Evolutionary conservation across 108 stramenopile genomes (phyloP).

Genomic region (Skeletonema grethae): DNA sequence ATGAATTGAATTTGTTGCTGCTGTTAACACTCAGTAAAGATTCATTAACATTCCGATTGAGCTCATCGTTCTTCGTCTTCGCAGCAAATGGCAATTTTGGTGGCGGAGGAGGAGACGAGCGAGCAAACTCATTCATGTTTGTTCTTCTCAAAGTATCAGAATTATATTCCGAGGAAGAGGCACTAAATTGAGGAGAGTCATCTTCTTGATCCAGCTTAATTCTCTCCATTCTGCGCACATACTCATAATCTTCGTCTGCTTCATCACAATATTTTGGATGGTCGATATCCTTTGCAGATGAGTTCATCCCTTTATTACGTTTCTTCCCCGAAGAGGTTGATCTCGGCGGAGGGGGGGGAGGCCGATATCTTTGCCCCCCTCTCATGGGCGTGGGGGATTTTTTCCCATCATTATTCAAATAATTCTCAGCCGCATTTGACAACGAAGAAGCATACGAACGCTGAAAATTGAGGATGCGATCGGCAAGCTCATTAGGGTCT

Average conservation of each 20-base stretch:
- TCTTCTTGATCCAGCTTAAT: neutral
- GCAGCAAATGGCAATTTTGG: neutral
- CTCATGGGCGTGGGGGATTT: neutral
- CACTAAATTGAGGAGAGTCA: neutral
- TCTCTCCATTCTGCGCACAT: slow-evolving; percentile 1
- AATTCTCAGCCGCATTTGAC: neutral
- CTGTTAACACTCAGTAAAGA: neutral
- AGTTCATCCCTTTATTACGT: neutral
- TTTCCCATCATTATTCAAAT: neutral
- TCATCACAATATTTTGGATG: neutral
- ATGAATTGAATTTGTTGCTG: slow-evolving; percentile 1
- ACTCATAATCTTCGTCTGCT: neutral
- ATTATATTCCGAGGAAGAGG: neutral
- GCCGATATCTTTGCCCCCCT: neutral
- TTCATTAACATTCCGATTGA: neutral
- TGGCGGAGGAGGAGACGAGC: neutral
- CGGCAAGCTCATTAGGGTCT: slow-evolving; percentile 4
- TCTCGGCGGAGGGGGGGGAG: neutral
- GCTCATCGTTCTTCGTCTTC: neutral
- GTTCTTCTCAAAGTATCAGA: neutral
- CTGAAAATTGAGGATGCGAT: neutral
- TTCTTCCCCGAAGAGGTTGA: neutral
- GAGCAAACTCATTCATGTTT: neutral
- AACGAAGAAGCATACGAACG: neutral
- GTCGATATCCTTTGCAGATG: neutral